Conservation (phyloP, 2,329 filamentous ascomycete genomes). For the Aspergillus sojae region DNA sequence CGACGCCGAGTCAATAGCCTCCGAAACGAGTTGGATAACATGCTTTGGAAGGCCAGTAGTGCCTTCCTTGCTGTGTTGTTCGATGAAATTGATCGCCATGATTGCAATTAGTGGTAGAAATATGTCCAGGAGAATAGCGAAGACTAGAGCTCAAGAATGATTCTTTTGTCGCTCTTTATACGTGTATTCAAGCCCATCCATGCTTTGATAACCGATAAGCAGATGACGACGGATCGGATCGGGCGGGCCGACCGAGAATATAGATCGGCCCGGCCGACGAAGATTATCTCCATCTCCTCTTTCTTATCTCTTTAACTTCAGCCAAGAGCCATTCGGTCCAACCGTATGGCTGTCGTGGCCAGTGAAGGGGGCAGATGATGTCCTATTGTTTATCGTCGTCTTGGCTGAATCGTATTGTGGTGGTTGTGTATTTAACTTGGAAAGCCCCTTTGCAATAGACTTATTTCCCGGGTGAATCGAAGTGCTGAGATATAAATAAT, state of each 20-base stretch:
- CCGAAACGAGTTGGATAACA: neutral
- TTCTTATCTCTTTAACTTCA: neutral
- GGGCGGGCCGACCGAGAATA: neutral
- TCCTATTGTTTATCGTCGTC: neutral
- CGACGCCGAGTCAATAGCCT: neutral
- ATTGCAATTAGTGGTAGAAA: neutral
- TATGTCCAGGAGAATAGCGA: neutral
- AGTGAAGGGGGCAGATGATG: neutral
- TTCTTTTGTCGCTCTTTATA: neutral
- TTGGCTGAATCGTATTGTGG: neutral
- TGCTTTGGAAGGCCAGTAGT: neutral
- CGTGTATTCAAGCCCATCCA: neutral
- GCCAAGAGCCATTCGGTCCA: neutral
- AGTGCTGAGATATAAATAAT: neutral
- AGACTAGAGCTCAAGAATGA: fast-evolving
- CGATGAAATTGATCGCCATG: neutral
- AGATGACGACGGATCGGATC: neutral
- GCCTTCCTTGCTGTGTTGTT: neutral
- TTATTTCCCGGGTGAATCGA: neutral
- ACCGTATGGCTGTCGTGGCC: neutral
- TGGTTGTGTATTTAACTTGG: neutral
- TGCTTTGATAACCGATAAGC: neutral
- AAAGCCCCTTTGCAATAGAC: neutral
- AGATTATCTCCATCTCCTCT: neutral
- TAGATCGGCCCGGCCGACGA: neutral